Base-by-base conservation (phyloP, 352 stramenopile species). In the Phytophthora pseudosyringae region DNA sequence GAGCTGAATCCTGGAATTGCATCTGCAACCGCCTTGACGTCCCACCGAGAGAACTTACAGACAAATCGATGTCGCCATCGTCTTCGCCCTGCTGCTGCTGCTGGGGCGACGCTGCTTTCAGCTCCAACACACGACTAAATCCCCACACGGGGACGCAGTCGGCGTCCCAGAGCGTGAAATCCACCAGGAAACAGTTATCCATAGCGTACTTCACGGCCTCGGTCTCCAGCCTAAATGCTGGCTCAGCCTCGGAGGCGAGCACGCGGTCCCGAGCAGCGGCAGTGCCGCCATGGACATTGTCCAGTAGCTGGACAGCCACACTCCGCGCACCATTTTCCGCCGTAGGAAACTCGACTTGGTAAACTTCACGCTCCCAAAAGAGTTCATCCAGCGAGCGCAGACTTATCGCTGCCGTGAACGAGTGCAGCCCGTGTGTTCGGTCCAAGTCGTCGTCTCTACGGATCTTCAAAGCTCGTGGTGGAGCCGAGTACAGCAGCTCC, bases 321-420 rank as follows among this genome's bases (percentile, higher is more conserved):
- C 15, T 65, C 7, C 35, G 21, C 31, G 25, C 29, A 29, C n/a
- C 45, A 35, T 38, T 36, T 21, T 53, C 26, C 8, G 63, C 43
- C 15, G 33, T 28, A 21, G 62, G 39, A 13, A 85, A 79, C 46
- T 73, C 73, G 15, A 85, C 51, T 16, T 75, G 68, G 36, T 80
- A 90, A 28, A 73, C 73, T 54, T 90, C 81, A 15, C 48, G 71
- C 45, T 89, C 79, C 79, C 77, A 90, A 13, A 80, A 61, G 29
- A 83, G 69, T 16, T 60, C 58, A 13, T 80, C 61, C 1, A 84
- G 66, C 9, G 75, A 73, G 2, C 79, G 73, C 16, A 90, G 54
- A 51, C 75, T 81, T 18, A 88, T 40, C 0, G 81, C 79, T 25
- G 70, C 64, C 9, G 75, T 83, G 46, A 77, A 88, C 8, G 77